phyloP scores from a whole-genome alignment of 257 asterid species.

The Hygrophila difformis region DNA sequence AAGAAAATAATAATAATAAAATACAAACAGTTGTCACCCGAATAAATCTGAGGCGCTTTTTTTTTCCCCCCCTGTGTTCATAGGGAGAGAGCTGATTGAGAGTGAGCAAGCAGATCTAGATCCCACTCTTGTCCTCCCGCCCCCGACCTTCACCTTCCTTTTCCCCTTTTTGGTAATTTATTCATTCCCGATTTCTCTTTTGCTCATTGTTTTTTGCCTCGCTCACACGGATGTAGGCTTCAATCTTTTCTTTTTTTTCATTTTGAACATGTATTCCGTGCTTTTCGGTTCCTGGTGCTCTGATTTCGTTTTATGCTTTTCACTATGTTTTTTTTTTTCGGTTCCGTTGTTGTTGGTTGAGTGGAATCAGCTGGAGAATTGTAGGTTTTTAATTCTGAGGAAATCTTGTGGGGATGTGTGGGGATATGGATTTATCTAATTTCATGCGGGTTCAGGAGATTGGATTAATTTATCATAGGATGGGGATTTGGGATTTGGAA shows the following conservation, averaged over 20 bases:
- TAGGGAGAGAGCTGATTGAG: too few relatives aligned
- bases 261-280: background rate
- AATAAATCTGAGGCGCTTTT: slow-evolving; percentile 19
- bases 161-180: background rate
- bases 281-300: slow-evolving; percentile 7
- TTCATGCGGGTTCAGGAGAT: slow-evolving; percentile 1
- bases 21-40: slow-evolving; percentile 5
- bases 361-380: slow-evolving; percentile 4
- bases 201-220: too few relatives aligned
- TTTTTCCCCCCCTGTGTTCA: slow-evolving; percentile 10
- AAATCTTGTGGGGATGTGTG: background rate
- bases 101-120: slow-evolving; percentile 31
- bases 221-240: background rate
- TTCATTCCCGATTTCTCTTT: too few relatives aligned
- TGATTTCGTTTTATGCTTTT: background rate
- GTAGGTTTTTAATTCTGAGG: background rate
- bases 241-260: background rate
- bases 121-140: slow-evolving; percentile 15
- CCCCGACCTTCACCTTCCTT: slow-evolving; percentile 8
- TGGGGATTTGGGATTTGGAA: slow-evolving; percentile 6
- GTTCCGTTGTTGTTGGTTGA: background rate
- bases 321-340: too few relatives aligned
- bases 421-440: background rate
- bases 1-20: background rate
- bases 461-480: slow-evolving; percentile 4